Evolutionary conservation across 2,329 filamentous ascomycete genomes (phyloP), one percentile per base, ranked within the genome.

Genomic region (Daldinia sp.): DNA sequence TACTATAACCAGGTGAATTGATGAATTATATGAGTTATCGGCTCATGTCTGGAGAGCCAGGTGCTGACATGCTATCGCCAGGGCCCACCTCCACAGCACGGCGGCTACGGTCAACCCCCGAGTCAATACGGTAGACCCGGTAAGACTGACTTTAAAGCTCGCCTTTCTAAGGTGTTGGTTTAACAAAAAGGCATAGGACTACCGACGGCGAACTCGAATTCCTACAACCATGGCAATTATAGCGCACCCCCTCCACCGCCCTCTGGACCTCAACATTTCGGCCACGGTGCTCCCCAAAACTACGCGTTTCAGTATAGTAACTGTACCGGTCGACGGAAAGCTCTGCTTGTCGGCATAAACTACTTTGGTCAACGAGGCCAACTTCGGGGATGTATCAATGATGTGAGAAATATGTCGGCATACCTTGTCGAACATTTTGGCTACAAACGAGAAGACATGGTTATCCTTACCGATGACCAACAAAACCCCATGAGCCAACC

Each of bases 401-500:
- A 98, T 79, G 95, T 98, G 48, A 93, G 94, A 82, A 98, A 98
- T 83, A 97, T 98, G 93, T 97, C 94, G 23, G 87, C 88, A 56
- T 98, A 97, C 78, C 84, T 98, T 65, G 93, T 93, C 71, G 89
- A 94, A 80, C 90, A 93, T 77, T 98, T 97, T 79, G 92, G 92
- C 33, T 98, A 98, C 80, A 94, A 93, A 81, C 86, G 94, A 65
- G 95, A 98, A 81, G 94, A 98, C 78, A 98, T 98, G 95, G 95
- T 98, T 20, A 90, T 96, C 69, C 86, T 98, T 78, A 98, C 95
- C 42, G 95, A 98, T 78, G 95, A 98, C 79, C 94, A 98, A 82
- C 93, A 97, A 79, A 97, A 97, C 75, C 93, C 93, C 28, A 97
- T 98, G 92, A 97, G 93, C 81, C 93, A 97, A 82, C 95, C 95